Base-by-base conservation (phyloP, 2,329 filamentous ascomycete genomes). In the Cyphellophora attinorum region DNA sequence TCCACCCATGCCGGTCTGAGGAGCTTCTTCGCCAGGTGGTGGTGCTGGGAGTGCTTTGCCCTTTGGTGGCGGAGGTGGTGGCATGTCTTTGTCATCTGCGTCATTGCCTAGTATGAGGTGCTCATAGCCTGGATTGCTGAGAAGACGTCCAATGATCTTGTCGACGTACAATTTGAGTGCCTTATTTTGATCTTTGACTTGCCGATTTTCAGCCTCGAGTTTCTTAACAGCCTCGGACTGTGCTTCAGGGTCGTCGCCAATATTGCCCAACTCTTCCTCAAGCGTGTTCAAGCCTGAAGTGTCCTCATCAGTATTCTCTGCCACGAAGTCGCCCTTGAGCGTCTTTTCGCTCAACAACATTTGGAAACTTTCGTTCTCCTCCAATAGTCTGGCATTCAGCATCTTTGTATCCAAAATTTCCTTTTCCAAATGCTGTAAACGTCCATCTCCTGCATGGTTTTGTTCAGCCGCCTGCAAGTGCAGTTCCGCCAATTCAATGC, bases 281-380 rank as follows among this genome's bases (percentile, higher is more conserved):
- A 94, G 70, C 29, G 81, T 67, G 19, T 66, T 68, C 45, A 66
- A 53, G 57, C 39, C 65, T 56, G 57, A 55, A 12, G 56, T 39
- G 38, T 51, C 50, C 41, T 60, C 71, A 23, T 68, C 72, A 13
- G 64, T 58, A 28, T 56, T 52, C 34, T 65, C 59, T 37, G 68
- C 81, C 64, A 84, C 76, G 57, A 93, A 85, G 54, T 96, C 89
- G 18, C 91, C 91, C 54, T 93, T 94, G 39, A 98, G 72, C 1
- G 91, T 96, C 68, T 86, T 89, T 59, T 96, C 88, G 53, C 86
- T 85, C 15, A 98, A 76, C 12, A 98, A 76, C 23, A 96, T 73
- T 60, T 96, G 89, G 61, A 94, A 98, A 61, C 86, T 93, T 61
- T 98, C 91, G 52, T 96, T 96, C 60, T 98, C 91, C 62, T 98